A percentile compares a stretch with the other conserved stretches of the same genome.
Evolutionary conservation across 108 stramenopile species (phyloP).

Genomic region (Parmales sp.): DNA sequence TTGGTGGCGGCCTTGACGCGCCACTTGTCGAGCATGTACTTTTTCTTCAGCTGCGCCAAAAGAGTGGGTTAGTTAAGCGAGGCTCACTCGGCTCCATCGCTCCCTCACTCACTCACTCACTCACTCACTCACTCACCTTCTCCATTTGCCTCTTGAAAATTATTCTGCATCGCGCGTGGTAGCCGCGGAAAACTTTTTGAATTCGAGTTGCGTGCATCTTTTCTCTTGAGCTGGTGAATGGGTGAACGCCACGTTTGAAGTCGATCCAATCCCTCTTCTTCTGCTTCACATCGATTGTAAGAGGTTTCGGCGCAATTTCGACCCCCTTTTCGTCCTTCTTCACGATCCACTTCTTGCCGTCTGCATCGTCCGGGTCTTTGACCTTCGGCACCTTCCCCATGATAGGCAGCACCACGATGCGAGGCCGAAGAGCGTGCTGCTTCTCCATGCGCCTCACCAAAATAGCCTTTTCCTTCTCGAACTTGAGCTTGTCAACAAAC

Average conservation of each 20-base stretch:
- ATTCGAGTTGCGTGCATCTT: neutral
- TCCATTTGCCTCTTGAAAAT: conserved; percentile 8
- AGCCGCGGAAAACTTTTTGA: neutral
- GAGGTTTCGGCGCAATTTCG: neutral
- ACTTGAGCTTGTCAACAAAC: neutral
- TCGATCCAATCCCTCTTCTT: neutral
- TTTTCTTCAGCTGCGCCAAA: neutral
- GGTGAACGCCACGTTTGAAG: neutral
- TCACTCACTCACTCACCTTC: neutral
- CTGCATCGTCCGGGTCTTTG: neutral
- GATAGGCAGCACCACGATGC: neutral
- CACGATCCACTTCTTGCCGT: neutral
- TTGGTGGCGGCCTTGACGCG: neutral
- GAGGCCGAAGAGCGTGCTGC: neutral
- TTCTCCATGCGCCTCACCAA: neutral
- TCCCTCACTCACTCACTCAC: too few relatives aligned
- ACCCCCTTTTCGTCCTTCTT: neutral
- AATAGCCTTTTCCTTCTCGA: neutral
- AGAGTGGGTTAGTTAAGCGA: neutral
- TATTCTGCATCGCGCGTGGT: neutral
- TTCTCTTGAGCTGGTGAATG: neutral
- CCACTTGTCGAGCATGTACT: neutral
- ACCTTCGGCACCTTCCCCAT: neutral
- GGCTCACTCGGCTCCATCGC: too few relatives aligned
- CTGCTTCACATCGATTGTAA: neutral